Evolutionary conservation across 2,329 filamentous ascomycete species (phyloP).

Genomic region (Stemphylium vesicarium): DNA sequence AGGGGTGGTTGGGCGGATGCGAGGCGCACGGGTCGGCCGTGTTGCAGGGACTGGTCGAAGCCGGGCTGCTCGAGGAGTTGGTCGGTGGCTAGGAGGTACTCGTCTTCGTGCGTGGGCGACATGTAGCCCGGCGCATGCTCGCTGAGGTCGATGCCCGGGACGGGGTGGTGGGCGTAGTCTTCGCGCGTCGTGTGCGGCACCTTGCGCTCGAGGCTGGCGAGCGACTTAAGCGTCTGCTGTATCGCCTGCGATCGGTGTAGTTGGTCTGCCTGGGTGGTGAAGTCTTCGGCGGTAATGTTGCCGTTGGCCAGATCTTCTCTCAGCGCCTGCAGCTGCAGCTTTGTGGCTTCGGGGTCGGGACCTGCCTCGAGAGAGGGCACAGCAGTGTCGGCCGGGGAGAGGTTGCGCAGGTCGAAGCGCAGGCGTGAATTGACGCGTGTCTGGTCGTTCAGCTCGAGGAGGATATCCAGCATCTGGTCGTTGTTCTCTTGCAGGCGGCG

Average conservation of each 20-base stretch:
- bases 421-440: slow-evolving; percentile 76
- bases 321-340: slow-evolving; percentile 43
- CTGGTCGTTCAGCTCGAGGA: slow-evolving; percentile 87
- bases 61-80: slow-evolving; percentile 57
- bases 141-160: slow-evolving; percentile 56
- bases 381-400: slow-evolving; percentile 44
- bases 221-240: slow-evolving; percentile 33
- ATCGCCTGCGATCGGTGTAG: slow-evolving; percentile 37
- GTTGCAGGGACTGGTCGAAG: slow-evolving; percentile 56
- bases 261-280: slow-evolving; percentile 33
- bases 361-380: slow-evolving; percentile 35
- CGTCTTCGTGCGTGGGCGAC: slow-evolving; percentile 72
- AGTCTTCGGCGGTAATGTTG: slow-evolving; percentile 39
- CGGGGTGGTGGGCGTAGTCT: slow-evolving; percentile 38
- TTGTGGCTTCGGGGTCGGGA: slow-evolving; percentile 30
- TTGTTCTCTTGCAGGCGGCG: slow-evolving; percentile 89
- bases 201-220: slow-evolving; percentile 50
- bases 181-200: slow-evolving; percentile 49
- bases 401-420: slow-evolving; percentile 70
- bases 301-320: slow-evolving; percentile 41
- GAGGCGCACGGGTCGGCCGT: slow-evolving; percentile 49
- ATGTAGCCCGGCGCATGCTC: slow-evolving; percentile 70
- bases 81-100: slow-evolving; percentile 73
- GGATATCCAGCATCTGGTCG: slow-evolving; percentile 86
- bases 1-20: slow-evolving; percentile 51